Percentiles rank a stretch among this genome's conserved stretches.
Evolutionary conservation across 805 yeast species (phyloP).

Genomic region (Kluyveromyces starmeri): DNA sequence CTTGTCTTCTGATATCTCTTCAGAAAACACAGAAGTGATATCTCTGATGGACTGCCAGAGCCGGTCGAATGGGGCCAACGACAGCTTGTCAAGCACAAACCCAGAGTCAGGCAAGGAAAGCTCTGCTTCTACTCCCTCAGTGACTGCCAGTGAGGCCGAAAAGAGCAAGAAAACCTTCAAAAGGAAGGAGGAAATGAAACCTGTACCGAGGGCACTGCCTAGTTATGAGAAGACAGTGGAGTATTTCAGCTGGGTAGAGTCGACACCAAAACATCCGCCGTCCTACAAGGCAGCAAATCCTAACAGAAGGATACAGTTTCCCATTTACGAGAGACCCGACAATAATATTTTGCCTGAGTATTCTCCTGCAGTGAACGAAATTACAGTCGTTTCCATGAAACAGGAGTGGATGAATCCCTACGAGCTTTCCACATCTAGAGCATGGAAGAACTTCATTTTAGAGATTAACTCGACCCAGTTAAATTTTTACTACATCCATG

Average conservation of each 20-base stretch:
- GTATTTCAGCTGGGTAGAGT: constrained; percentile 28
- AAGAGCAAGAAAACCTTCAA: background rate
- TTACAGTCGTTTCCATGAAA: constrained; percentile 54
- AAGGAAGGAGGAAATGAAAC: background rate
- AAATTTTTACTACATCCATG: constrained; percentile 48
- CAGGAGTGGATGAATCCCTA: constrained; percentile 73
- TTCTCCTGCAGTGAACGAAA: constrained; percentile 52
- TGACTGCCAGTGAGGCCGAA: background rate
- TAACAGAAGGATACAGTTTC: constrained; percentile 23
- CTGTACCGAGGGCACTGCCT: background rate
- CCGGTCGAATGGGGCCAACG: background rate
- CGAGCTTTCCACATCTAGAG: constrained; percentile 53
- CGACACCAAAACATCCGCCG: constrained; percentile 31
- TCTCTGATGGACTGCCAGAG: background rate
- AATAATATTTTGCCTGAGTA: constrained; percentile 52
- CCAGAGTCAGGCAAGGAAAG: background rate
- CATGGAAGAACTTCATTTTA: constrained; percentile 62
- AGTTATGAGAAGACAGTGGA: constrained; percentile 1
- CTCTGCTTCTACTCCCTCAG: background rate
- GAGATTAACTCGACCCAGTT: constrained; percentile 84
- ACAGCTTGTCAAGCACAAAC: constrained; percentile 1
- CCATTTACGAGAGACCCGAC: constrained; percentile 28
- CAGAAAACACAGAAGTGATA: constrained; percentile 1
- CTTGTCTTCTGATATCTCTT: constrained; percentile 2
- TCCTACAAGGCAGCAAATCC: constrained; percentile 21